A percentile compares a stretch with the other conserved stretches of the same genome.
phyloP scores from a whole-genome alignment of 1,139 yeast genomes.

The Debaryomyces sp. region DNA sequence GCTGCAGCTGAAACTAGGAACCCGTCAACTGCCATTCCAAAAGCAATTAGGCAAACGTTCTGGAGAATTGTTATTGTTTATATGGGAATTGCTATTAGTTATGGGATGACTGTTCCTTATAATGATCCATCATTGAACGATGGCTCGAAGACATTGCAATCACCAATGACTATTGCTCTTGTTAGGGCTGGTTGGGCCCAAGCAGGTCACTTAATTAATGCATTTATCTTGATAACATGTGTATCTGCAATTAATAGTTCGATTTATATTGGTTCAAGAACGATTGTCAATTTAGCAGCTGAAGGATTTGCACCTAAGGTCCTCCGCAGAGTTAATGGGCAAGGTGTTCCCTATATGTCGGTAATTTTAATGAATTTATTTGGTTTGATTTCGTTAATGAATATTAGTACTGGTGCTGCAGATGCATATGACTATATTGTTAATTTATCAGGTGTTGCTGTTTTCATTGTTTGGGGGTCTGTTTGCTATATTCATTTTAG shows the following conservation, averaged over 20 bases:
- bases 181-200: conserved; percentile 50
- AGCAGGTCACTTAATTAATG: conserved; percentile 54
- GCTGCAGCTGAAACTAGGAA: conserved; percentile 60
- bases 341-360: conserved; percentile 55
- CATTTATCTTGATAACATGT: conserved; percentile 54
- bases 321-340: conserved; percentile 42
- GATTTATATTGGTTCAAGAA: conserved; percentile 54
- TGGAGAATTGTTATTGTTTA: conserved; percentile 56
- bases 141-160: conserved; percentile 31
- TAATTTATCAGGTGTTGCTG: conserved; percentile 57
- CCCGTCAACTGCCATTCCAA: conserved; percentile 58
- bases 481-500: conserved; percentile 53
- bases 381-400: conserved; percentile 55
- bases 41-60: conserved; percentile 60
- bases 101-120: conserved; percentile 59
- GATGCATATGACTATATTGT: conserved; percentile 56
- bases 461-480: conserved; percentile 59
- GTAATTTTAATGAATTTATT: conserved; percentile 50
- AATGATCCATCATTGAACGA: conserved; percentile 40
- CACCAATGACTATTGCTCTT: conserved; percentile 50
- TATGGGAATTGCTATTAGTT: conserved; percentile 54
- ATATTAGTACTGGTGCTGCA: conserved; percentile 55
- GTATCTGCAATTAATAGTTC: conserved; percentile 57
- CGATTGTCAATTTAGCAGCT: conserved; percentile 52
- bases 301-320: conserved; percentile 53